These are phyloP conservation scores for Anethum foeniculum DNA, from an alignment of 140 eudicot species.

Conservation along the genomic window DNA sequence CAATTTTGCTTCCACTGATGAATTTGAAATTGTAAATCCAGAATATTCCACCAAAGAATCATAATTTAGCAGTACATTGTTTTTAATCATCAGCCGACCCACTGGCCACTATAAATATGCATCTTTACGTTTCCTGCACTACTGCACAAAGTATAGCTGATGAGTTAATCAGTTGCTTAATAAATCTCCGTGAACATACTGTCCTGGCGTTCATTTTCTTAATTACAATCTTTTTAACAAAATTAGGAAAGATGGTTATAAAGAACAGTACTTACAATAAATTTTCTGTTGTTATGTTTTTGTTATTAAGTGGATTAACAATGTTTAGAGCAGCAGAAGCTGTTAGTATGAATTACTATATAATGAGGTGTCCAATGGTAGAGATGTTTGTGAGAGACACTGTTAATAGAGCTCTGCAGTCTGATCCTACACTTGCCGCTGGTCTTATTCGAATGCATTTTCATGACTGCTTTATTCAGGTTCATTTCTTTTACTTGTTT, in stretches of 20 bases:
- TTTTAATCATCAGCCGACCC: not conserved
- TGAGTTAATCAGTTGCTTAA: not conserved
- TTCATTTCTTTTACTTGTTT: conserved; percentile 7
- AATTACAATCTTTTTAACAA: not conserved
- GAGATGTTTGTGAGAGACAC: conserved; percentile 47
- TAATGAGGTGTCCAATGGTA: conserved; percentile 53
- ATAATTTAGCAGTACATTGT: not conserved
- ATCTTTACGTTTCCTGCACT: not conserved
- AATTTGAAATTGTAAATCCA: not conserved
- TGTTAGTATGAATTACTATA: conserved; percentile 58
- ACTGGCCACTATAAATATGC: not conserved
- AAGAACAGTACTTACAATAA: not conserved
- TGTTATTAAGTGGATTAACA: conserved; percentile 8
- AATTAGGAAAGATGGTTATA: not conserved
- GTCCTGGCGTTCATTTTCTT: not conserved
- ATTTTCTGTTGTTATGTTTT: not conserved
- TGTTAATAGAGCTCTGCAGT: conserved; percentile 54
- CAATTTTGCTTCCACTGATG: conserved; percentile 1
- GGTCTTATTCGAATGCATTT: conserved; percentile 84
- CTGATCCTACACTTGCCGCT: conserved; percentile 83
- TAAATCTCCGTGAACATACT: not conserved
- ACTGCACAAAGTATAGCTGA: not conserved
- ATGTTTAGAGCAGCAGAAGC: conserved; percentile 32
- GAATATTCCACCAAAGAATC: not conserved
- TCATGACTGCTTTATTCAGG: conserved; percentile 92